A percentile compares a stretch with the other conserved stretches of the same genome.
Conservation (phyloP, 2,329 filamentous ascomycete species). For the Xylariaceae sp. region DNA sequence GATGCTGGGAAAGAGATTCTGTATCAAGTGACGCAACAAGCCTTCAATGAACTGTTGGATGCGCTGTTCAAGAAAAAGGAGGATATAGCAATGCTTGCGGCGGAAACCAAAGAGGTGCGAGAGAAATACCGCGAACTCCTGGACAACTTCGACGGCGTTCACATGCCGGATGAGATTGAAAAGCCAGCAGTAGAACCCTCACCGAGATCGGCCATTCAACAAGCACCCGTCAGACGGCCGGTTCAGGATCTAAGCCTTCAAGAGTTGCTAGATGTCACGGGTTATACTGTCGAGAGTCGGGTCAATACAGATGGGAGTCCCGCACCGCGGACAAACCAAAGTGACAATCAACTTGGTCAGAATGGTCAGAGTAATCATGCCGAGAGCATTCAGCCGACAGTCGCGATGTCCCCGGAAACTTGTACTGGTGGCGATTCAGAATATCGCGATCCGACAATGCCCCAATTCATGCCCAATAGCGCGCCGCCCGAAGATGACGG, state of each 20-base stretch:
- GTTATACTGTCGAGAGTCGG: slow-evolving; percentile 38
- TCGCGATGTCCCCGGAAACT: slow-evolving; percentile 4
- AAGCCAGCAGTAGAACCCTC: slow-evolving; percentile 8
- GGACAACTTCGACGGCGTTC: slow-evolving; percentile 39
- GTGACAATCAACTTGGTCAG: not conserved
- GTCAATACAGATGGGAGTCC: slow-evolving; percentile 16
- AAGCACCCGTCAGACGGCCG: slow-evolving; percentile 6
- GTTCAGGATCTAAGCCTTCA: slow-evolving; percentile 32
- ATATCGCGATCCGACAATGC: slow-evolving; percentile 57
- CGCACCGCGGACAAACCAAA: slow-evolving; percentile 4
- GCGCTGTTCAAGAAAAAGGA: slow-evolving; percentile 78
- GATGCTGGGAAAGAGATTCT: slow-evolving; percentile 84
- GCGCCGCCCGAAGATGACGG: slow-evolving; percentile 15
- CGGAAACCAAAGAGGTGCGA: slow-evolving; percentile 57
- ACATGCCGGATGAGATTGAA: slow-evolving; percentile 32
- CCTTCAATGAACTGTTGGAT: slow-evolving; percentile 88
- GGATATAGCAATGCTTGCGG: slow-evolving; percentile 64
- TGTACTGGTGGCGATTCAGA: slow-evolving; percentile 14
- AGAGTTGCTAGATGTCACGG: slow-evolving; percentile 41
- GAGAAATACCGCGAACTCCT: slow-evolving; percentile 50
- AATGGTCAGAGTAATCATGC: not conserved
- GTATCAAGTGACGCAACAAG: slow-evolving; percentile 86
- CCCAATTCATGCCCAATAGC: slow-evolving; percentile 61
- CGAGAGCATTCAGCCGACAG: not conserved
- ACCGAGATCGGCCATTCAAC: slow-evolving; percentile 12